A percentile compares a stretch with the other conserved stretches of the same genome.
Conservation (phyloP, 2,329 filamentous ascomycete species). For the Knoxdaviesia capensis region DNA sequence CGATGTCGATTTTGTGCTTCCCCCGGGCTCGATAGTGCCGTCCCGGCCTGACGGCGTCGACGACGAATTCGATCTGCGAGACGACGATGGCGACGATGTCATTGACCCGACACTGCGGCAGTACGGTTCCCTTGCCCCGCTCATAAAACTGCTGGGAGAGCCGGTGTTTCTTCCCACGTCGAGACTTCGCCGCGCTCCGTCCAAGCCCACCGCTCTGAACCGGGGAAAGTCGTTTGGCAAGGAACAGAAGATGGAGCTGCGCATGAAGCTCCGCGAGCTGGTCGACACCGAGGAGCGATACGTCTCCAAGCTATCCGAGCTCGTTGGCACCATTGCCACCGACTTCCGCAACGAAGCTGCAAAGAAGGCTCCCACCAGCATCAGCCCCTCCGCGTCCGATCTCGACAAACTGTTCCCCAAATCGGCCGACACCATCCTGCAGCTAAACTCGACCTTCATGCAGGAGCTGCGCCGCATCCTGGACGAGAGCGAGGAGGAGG, state of each 20-base stretch:
- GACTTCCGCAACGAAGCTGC: conserved; percentile 58
- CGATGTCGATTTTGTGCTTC: conserved; percentile 74
- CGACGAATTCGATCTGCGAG: conserved; percentile 17
- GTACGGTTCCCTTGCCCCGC: conserved; percentile 57
- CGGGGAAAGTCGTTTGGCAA: conserved; percentile 58
- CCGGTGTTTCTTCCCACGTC: conserved; percentile 75
- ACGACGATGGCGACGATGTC: conserved; percentile 44
- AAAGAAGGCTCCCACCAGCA: conserved; percentile 34
- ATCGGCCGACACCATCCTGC: conserved; percentile 60
- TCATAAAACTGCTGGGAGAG: conserved; percentile 66
- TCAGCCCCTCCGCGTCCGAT: conserved; percentile 52
- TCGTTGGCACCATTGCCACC: conserved; percentile 62
- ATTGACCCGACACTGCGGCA: conserved; percentile 43
- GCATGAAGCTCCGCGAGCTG: conserved; percentile 76
- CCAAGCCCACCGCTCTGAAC: conserved; percentile 64
- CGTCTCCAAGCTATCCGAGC: conserved; percentile 66
- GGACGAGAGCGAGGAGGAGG: conserved; percentile 66
- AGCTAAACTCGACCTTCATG: conserved; percentile 66
- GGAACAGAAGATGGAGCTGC: conserved; percentile 65
- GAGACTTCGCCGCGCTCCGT: conserved; percentile 66
- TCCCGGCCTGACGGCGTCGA: conserved; percentile 38
- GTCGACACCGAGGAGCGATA: conserved; percentile 91
- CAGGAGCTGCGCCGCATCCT: conserved; percentile 55
- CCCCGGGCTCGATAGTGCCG: conserved; percentile 54
- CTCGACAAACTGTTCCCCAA: conserved; percentile 62